Evolutionary conservation across 306 rosid genomes (phyloP), one percentile per base, ranked within the genome.

Genomic region (Vicia villosa): DNA sequence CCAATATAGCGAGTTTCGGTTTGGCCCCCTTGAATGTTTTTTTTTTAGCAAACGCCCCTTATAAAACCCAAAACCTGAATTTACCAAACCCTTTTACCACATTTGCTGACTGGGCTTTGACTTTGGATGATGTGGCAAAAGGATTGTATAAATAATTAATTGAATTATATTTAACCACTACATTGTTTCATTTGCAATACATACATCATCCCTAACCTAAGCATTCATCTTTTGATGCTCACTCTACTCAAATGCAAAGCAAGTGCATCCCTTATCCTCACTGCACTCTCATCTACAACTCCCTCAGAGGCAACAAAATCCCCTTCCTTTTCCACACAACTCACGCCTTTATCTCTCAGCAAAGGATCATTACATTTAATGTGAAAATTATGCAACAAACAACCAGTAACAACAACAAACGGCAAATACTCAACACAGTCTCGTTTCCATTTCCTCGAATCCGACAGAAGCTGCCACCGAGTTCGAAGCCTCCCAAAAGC

Each of bases 331-430:
- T 63, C 73, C 14, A 63, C 58, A 67, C 73, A 22, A 69, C 6
- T 68, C 41, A 14, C 56, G 6, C 70, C 74, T 57, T 78, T 84
- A 52, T 68, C 85, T 4, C 59, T 83, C 1, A 74, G 54, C 76
- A 66, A 37, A 0, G 80, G 78, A 73, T 89, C 95, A 2, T 86
- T 66, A 42, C 89, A 81, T 60, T 80, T 87, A 9, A 85, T 70
- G 16, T 83, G 83, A 78, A 92, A 92, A 79, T 92, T 89, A 74
- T 92, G 96, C 82, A 92, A 84, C 84, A 92, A 71, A 70, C 96
- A 87, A 30, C 88, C 82, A 0, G 91, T 74, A 47, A 92, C 83
- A 69, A 89, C 62, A 57, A 89, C 90, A 75, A 80, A 86, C 0
- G 96, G 96, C 77, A 92, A 77, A 71, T 74, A 83, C 80, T 87